A percentile compares a stretch with the other conserved stretches of the same genome.
phyloP scores from a whole-genome alignment of 1,284 basidiomycete genomes.

The Microbotryum lychnidis-dioicae region DNA sequence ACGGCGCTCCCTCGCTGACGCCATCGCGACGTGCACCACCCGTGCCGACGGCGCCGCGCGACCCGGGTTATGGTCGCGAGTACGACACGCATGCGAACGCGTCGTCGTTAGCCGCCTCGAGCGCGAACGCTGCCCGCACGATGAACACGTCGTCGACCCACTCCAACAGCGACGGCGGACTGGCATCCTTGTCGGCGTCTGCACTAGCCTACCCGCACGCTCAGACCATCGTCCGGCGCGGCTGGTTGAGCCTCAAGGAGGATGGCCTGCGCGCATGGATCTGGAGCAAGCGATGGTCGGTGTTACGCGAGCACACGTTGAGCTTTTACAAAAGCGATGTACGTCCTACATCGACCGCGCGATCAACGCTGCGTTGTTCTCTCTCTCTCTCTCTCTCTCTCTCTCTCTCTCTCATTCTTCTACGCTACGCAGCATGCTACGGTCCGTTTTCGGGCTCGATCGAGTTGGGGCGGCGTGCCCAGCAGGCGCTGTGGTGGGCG shows the following conservation, averaged over 20 bases:
- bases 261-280: slow-evolving; percentile 84
- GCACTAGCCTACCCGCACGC: background rate
- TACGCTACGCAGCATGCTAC: background rate
- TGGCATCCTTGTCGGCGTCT: background rate
- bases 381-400: background rate
- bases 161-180: background rate
- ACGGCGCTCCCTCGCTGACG: slow-evolving; percentile 7
- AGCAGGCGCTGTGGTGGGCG: too few species aligned
- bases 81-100: background rate
- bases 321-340: slow-evolving; percentile 90
- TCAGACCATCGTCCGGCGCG: slow-evolving; percentile 52
- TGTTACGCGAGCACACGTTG: slow-evolving; percentile 71
- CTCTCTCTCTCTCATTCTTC: background rate
- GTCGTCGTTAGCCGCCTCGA: background rate
- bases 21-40: slow-evolving; percentile 32
- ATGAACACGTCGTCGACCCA: background rate
- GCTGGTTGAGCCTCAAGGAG: slow-evolving; percentile 73
- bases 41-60: slow-evolving; percentile 16
- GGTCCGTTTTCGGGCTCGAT: background rate
- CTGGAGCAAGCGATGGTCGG: slow-evolving; percentile 85
- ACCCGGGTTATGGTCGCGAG: background rate
- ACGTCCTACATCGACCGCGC: slow-evolving; percentile 7
- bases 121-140: background rate
- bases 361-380: slow-evolving; percentile 34
- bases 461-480: too few species aligned